Evolutionary conservation across 2,329 filamentous ascomycete species (phyloP).

Genomic region (Chaetomiaceae sp.): DNA sequence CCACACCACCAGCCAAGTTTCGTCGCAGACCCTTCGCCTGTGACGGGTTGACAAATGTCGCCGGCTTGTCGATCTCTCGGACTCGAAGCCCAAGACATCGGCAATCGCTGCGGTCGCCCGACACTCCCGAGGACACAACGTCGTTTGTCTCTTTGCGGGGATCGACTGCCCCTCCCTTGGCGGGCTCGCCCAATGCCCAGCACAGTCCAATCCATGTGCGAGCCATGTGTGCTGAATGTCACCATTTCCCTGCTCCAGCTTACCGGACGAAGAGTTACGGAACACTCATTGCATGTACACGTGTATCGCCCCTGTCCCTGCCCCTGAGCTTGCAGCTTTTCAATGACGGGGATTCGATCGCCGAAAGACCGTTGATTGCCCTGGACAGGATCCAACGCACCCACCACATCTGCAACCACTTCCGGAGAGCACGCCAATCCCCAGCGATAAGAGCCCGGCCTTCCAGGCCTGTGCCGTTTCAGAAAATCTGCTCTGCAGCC

Average conservation of each 20-base stretch:
- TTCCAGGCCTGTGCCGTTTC: slow-evolving; percentile 11
- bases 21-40: not conserved
- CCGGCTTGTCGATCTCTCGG: not conserved
- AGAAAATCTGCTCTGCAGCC: slow-evolving; percentile 7
- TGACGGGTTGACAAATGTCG: not conserved
- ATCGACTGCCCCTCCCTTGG: not conserved
- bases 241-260: not conserved
- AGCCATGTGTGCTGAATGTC: slow-evolving; percentile 15
- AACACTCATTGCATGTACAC: not conserved
- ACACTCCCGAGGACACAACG: too few species aligned
- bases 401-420: slow-evolving; percentile 18
- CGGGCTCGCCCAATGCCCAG: not conserved
- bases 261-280: not conserved
- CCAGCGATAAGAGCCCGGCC: slow-evolving; percentile 1
- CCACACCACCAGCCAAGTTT: not conserved
- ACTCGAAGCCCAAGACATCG: not conserved
- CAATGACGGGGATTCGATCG: not conserved
- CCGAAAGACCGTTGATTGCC: slow-evolving; percentile 8
- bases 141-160: not conserved
- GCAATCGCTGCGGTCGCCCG: too few species aligned
- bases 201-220: slow-evolving; percentile 13
- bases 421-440: slow-evolving; percentile 11
- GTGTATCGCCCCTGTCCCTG: slow-evolving; percentile 11
- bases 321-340: not conserved
- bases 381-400: not conserved